These are phyloP conservation scores for Spencermartinsiella europaea DNA, from an alignment of 805 yeast species.

Conservation along the genomic window DNA sequence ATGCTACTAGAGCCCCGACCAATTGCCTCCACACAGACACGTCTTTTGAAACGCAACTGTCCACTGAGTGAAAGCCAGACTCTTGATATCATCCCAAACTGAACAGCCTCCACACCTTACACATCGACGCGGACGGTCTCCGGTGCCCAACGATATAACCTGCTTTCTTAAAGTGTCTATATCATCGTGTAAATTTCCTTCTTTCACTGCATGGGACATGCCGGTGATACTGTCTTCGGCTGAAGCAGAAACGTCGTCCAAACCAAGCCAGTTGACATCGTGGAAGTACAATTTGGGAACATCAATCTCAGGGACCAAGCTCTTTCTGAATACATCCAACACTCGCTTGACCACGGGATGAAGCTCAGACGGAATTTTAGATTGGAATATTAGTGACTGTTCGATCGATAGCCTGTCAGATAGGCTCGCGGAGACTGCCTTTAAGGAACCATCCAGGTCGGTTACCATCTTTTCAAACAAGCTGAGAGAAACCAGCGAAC, in stretches of 20 bases:
- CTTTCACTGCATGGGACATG: conserved; percentile 17
- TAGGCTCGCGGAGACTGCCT: conserved; percentile 25
- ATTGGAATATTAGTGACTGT: conserved; percentile 57
- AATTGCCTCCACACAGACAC: conserved; percentile 74
- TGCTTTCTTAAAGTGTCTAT: conserved; percentile 36
- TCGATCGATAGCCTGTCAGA: conserved; percentile 47
- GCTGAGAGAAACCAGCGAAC: conserved; percentile 28
- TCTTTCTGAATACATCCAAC: conserved; percentile 43
- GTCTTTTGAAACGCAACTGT: conserved; percentile 64
- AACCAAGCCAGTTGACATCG: conserved; percentile 60
- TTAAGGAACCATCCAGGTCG: conserved; percentile 36
- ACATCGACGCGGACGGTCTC: conserved; percentile 40
- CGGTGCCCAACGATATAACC: conserved; percentile 33
- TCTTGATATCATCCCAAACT: conserved; percentile 34
- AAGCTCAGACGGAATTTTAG: conserved; percentile 48
- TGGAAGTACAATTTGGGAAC: conserved; percentile 55
- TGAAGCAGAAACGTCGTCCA: conserved; percentile 32
- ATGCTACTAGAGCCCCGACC: conserved; percentile 42
- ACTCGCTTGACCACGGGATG: conserved; percentile 33
- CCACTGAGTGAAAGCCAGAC: conserved; percentile 37
- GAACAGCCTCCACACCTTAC: conserved; percentile 51
- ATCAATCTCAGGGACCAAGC: conserved; percentile 42
- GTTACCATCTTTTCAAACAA: conserved; percentile 34
- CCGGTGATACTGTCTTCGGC: conserved; percentile 13
- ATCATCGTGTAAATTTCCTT: conserved; percentile 1